phyloP scores from a whole-genome alignment of 495 filamentous ascomycete genomes.

The Talaromyces ruber region DNA sequence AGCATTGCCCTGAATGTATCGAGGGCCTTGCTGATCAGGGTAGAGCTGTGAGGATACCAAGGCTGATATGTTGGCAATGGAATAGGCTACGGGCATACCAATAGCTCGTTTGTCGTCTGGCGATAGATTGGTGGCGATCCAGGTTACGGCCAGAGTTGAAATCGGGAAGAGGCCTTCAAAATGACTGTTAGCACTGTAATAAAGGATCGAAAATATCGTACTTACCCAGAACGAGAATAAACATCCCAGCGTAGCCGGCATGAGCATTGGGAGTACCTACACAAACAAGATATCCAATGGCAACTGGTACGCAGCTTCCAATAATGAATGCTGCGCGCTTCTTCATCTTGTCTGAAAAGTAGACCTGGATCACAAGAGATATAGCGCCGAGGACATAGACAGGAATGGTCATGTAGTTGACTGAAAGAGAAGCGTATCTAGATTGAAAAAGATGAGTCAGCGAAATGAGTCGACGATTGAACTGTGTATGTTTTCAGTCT shows the following conservation, averaged over 20 bases:
- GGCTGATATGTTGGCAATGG: constrained; percentile 22
- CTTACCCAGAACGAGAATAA: constrained; percentile 16
- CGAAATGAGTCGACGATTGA: too few relatives aligned
- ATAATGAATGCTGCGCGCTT: constrained; percentile 33
- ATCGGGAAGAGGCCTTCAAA: constrained; percentile 26
- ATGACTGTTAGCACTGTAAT: too few relatives aligned
- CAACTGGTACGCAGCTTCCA: constrained; percentile 15
- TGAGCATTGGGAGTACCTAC: constrained; percentile 17
- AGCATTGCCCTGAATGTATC: constrained; percentile 33
- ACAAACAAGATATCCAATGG: constrained; percentile 22
- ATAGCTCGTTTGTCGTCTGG: constrained; percentile 26
- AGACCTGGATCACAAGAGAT: constrained; percentile 21
- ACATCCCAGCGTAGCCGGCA: constrained; percentile 26
- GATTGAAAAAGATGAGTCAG: too few relatives aligned
- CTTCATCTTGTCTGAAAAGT: constrained; percentile 25
- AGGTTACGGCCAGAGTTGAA: constrained; percentile 24
- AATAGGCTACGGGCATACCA: constrained; percentile 26
- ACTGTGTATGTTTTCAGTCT: too few relatives aligned
- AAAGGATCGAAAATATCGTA: background rate
- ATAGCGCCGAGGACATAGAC: too few relatives aligned
- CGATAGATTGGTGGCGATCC: constrained; percentile 30
- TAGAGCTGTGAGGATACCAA: constrained; percentile 30
- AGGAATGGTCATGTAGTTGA: too few relatives aligned
- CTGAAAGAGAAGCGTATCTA: too few relatives aligned
- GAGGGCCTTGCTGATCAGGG: constrained; percentile 28